Percentiles rank a stretch among this genome's conserved stretches.
Evolutionary conservation across 805 yeast genomes (phyloP).

Genomic region (Myxozyma kluyveri): DNA sequence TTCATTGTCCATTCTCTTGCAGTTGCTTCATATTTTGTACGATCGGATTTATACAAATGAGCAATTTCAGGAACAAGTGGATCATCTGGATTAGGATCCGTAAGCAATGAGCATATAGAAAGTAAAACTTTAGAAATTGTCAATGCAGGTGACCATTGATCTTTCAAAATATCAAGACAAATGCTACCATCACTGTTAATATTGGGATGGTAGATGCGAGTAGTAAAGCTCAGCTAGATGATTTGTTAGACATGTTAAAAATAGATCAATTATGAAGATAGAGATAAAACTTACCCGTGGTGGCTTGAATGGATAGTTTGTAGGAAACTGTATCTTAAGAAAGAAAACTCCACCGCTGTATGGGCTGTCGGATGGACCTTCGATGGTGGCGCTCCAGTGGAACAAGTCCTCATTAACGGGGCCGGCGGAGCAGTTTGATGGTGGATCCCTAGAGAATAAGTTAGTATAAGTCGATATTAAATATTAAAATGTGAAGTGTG

Average conservation of each 20-base stretch:
- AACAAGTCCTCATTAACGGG: conserved; percentile 97
- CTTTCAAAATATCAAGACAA: conserved; percentile 94
- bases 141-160: conserved; percentile 98
- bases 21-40: conserved; percentile 90
- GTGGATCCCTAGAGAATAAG: background rate
- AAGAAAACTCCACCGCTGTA: conserved; percentile 91
- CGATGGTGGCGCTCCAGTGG: conserved; percentile 99
- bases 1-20: conserved; percentile 99
- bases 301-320: conserved; percentile 98
- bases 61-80: conserved; percentile 99
- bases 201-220: conserved; percentile 96
- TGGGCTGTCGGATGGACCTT: conserved; percentile 95
- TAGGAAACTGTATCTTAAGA: conserved; percentile 94
- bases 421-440: conserved; percentile 67
- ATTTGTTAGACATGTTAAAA: background rate
- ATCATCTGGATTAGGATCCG: conserved; percentile 98
- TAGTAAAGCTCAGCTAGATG: conserved; percentile 67
- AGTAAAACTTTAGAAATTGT: conserved; percentile 92
- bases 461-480: background rate
- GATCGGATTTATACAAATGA: conserved; percentile 90
- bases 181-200: conserved; percentile 94
- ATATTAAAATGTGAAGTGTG: too few relatives aligned
- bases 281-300: conserved; percentile 57
- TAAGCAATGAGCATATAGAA: conserved; percentile 90
- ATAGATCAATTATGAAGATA: background rate